Base-by-base conservation (phyloP, 2,329 filamentous ascomycete genomes). In the Alternaria infectoria region DNA sequence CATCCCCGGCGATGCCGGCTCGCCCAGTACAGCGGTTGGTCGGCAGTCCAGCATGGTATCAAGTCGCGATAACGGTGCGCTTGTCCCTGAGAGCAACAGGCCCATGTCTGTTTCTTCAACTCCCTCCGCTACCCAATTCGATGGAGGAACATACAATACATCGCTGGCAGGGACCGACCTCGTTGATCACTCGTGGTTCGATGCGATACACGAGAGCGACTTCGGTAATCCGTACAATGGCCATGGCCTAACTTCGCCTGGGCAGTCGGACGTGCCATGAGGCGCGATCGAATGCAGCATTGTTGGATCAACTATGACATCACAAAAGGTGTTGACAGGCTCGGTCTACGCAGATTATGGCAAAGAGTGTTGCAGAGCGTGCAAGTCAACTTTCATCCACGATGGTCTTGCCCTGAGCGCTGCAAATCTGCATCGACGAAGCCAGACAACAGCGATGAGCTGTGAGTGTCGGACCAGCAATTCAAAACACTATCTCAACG, bases 101-200 rank as follows among this genome's bases (percentile, higher is more conserved):
- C 44, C 30, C 30, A 26, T 46, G 15, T 15, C 23, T 19, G 10
- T 10, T 25, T 30, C 21, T 4, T 45, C 45, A 13, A 19, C 30
- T 12, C 13, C 36, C 10, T 15, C 58, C 15, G 51, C 30, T 12
- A 10, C 58, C 11, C 23, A 43, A 21, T 3, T 6, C 25, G 19
- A 43, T 49, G 58, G 30, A 28, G 8, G 30, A n/a, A 49, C 10
- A 19, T 25, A 30, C 9, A 5, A 15, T 23, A 21, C 30, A 13
- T 30, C 13, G 26, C 23, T 49, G 23, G 44, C 21, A 17, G 32
- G 17, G 5, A 49, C 21, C 25, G 32, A 45, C 13, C 10, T 44
- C 7, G 17, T 10, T 32, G 32, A 61, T 21, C 58, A 56, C 10
- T 56, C 45, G 13, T 61, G 58, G 58, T 61, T 61, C 8, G 23